Percentiles rank a stretch among this genome's conserved stretches.
These are phyloP conservation scores for Jasminum sambac DNA, from an alignment of 257 asterid genomes.

Conservation along the genomic window DNA sequence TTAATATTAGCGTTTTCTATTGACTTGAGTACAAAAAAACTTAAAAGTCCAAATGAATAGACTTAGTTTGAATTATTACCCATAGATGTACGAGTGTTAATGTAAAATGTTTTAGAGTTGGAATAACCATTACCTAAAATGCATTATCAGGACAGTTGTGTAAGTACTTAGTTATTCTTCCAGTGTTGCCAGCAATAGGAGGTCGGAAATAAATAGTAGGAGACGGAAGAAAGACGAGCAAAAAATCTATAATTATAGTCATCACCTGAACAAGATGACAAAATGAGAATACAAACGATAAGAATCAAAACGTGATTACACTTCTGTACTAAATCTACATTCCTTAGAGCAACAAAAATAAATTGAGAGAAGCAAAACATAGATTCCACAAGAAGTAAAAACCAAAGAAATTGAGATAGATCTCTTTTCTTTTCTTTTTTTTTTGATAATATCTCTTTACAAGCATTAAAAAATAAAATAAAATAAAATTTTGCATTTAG, in stretches of 20 bases:
- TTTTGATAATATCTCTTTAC: too few relatives aligned
- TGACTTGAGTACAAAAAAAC: too few relatives aligned
- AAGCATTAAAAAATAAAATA: too few relatives aligned
- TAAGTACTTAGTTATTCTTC: too few relatives aligned
- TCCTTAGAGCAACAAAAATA: neutral
- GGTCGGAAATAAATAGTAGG: constrained; percentile 59
- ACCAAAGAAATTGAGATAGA: neutral
- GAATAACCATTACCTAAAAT: constrained; percentile 38
- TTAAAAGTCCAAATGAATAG: too few relatives aligned
- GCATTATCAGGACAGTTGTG: constrained; percentile 57
- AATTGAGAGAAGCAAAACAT: neutral
- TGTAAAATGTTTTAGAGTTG: neutral
- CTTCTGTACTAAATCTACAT: neutral
- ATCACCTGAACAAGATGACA: too few relatives aligned
- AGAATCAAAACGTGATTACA: neutral
- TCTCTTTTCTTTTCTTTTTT: too few relatives aligned
- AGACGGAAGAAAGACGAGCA: constrained; percentile 63
- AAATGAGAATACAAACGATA: too few relatives aligned
- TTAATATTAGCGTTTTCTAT: too few relatives aligned
- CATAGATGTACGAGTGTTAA: neutral
- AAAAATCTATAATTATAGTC: constrained; percentile 58
- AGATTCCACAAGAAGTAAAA: too few relatives aligned
- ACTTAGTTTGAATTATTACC: neutral
- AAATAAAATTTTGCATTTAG: too few relatives aligned
- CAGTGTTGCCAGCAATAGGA: constrained; percentile 43